Conservation (phyloP, 805 yeast species). For the Suhomyces canberraensis region DNA sequence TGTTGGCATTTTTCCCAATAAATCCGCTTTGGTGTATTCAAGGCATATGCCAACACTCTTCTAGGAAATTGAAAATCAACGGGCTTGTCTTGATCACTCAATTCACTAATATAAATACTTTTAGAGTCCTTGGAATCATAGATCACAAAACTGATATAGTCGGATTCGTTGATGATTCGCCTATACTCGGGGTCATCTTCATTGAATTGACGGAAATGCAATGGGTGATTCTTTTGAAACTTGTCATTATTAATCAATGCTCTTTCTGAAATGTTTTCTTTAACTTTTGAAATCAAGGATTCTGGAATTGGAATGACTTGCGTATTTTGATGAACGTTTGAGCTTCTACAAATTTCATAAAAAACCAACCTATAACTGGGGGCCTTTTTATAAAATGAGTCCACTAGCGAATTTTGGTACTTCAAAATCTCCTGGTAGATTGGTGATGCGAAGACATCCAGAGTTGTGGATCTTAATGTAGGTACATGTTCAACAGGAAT, state of each 20-base stretch:
- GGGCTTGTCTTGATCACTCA: slow-evolving; percentile 26
- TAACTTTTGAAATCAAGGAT: slow-evolving; percentile 41
- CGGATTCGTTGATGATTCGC: slow-evolving; percentile 26
- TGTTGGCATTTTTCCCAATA: slow-evolving; percentile 81
- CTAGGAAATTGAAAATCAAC: slow-evolving; percentile 85
- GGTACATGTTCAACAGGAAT: slow-evolving; percentile 78
- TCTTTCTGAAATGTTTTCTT: slow-evolving; percentile 43
- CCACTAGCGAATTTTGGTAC: slow-evolving; percentile 47
- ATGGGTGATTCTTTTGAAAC: slow-evolving; percentile 37
- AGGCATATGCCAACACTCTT: slow-evolving; percentile 63
- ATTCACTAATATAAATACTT: slow-evolving; percentile 16
- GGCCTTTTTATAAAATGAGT: slow-evolving; percentile 40
- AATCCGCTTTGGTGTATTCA: slow-evolving; percentile 58
- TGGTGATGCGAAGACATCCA: slow-evolving; percentile 45
- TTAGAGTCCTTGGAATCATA: slow-evolving; percentile 18
- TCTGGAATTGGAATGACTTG: slow-evolving; percentile 73
- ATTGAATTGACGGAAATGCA: slow-evolving; percentile 39
- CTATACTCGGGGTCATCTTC: slow-evolving; percentile 17
- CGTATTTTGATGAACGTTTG: slow-evolving; percentile 70
- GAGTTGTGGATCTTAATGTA: slow-evolving; percentile 29
- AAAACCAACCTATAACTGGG: slow-evolving; percentile 52
- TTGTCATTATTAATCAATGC: slow-evolving; percentile 45
- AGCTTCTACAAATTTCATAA: slow-evolving; percentile 64
- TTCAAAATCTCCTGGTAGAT: slow-evolving; percentile 33
- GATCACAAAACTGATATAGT: slow-evolving; percentile 35